These are phyloP conservation scores for Nothophaeocryptopus gaeumannii DNA, from an alignment of 2,329 filamentous ascomycete genomes.

Conservation along the genomic window DNA sequence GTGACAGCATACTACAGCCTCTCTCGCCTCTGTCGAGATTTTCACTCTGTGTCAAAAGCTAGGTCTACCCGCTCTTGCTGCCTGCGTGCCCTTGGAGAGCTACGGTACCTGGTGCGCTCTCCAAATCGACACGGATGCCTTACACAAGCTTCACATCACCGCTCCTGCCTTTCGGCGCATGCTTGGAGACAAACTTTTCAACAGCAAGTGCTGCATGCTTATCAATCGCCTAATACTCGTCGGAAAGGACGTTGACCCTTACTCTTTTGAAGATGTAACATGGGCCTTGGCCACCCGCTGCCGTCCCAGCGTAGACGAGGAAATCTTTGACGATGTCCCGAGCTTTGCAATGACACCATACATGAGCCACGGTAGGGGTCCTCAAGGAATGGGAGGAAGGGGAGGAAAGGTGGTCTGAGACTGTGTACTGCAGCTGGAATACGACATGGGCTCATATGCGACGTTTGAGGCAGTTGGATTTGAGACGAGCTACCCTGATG, in stretches of 20 bases:
- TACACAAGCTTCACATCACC: not conserved
- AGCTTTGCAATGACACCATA: not conserved
- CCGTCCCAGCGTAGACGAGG: conserved; percentile 1
- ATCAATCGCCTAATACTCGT: not conserved
- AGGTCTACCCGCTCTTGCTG: not conserved
- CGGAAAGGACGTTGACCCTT: not conserved
- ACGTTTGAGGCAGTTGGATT: not conserved
- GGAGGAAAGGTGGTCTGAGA: conserved; percentile 3
- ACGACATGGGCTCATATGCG: not conserved
- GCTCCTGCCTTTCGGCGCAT: not conserved
- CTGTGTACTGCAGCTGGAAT: conserved; percentile 1
- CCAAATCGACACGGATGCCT: not conserved
- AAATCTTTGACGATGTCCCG: conserved; percentile 1
- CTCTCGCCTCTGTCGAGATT: not conserved
- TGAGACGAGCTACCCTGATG: conserved; percentile 1
- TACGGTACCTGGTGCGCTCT: conserved; percentile 2
- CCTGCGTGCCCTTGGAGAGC: not conserved
- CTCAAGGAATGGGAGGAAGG: too few relatives aligned
- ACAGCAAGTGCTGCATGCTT: not conserved
- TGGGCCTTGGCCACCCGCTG: conserved; percentile 3
- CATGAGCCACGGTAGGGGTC: not conserved
- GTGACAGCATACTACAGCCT: not conserved
- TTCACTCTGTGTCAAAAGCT: not conserved
- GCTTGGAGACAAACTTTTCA: not conserved
- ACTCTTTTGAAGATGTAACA: not conserved